A percentile compares a stretch with the other conserved stretches of the same genome.
Conservation (phyloP, 2,329 filamentous ascomycete genomes). For the Metarhizium rileyi region DNA sequence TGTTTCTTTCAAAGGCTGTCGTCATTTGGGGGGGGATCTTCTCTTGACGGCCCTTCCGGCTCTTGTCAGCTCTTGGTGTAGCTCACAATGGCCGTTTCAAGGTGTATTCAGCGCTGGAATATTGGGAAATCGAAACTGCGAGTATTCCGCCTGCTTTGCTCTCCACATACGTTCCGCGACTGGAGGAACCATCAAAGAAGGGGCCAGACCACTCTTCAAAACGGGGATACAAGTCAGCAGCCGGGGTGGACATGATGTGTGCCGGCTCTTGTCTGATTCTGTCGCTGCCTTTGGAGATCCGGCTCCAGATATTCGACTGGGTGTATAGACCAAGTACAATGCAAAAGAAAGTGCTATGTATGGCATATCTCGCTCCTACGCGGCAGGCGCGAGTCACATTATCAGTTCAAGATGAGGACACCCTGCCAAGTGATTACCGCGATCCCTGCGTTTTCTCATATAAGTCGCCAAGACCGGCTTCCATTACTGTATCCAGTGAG, state of each 20-base stretch:
- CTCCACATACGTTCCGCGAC: neutral
- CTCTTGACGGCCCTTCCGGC: neutral
- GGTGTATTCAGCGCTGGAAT: neutral
- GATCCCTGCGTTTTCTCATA: neutral
- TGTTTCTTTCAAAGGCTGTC: no score
- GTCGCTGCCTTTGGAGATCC: neutral
- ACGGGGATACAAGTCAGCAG: neutral
- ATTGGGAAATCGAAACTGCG: neutral
- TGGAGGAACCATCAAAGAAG: neutral
- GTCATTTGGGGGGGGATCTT: neutral
- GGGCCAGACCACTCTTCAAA: neutral
- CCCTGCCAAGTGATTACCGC: neutral
- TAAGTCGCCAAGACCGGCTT: neutral
- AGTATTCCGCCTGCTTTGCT: neutral
- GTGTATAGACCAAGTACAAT: neutral
- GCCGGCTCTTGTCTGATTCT: neutral
- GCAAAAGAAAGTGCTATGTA: neutral
- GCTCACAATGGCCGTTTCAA: neutral
- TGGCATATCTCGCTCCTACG: neutral
- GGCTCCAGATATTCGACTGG: neutral
- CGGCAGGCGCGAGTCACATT: neutral
- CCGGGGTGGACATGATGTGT: neutral
- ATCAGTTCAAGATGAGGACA: neutral
- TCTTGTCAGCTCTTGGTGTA: neutral
- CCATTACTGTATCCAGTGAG: neutral